These are phyloP conservation scores for Cordyceps javanica DNA, from an alignment of 2,329 filamentous ascomycete species.

Conservation along the genomic window DNA sequence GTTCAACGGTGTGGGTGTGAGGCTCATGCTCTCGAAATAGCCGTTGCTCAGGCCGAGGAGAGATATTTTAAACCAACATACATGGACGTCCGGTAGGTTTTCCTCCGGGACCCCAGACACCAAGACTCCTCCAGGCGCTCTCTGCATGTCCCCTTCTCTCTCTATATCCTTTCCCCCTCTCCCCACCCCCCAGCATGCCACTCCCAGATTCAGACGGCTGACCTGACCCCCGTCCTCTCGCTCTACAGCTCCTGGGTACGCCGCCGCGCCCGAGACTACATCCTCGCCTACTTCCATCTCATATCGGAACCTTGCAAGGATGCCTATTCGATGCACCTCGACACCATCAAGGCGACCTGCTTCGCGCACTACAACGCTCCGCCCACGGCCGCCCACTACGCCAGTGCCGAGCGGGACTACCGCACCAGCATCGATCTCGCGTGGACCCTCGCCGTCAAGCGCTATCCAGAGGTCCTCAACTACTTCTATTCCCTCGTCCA, in stretches of 20 bases:
- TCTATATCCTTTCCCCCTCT: neutral
- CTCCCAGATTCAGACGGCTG: neutral
- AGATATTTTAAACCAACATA: conserved; percentile 59
- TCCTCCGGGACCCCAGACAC: too few species aligned
- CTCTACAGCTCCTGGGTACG: conserved; percentile 54
- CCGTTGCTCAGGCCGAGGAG: conserved; percentile 56
- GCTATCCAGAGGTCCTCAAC: conserved; percentile 75
- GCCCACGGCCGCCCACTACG: conserved; percentile 57
- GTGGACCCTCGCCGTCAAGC: conserved; percentile 68
- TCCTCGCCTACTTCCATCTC: conserved; percentile 57
- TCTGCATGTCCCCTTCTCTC: conserved; percentile 8
- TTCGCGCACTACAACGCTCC: conserved; percentile 52
- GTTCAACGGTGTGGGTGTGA: conserved; percentile 58
- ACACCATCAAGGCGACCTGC: conserved; percentile 48
- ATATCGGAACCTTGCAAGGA: conserved; percentile 56
- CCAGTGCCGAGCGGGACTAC: conserved; percentile 56
- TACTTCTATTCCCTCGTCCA: conserved; percentile 72
- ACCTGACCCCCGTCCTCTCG: neutral
- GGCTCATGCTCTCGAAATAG: conserved; percentile 56
- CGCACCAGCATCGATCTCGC: conserved; percentile 73
- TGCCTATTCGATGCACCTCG: conserved; percentile 48
- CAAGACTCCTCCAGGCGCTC: too few species aligned
- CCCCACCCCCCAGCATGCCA: neutral
- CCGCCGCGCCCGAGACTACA: conserved; percentile 60
- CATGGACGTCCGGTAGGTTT: conserved; percentile 54